phyloP scores from a whole-genome alignment of 148 eudicot species.

The Camellia sinensis region DNA sequence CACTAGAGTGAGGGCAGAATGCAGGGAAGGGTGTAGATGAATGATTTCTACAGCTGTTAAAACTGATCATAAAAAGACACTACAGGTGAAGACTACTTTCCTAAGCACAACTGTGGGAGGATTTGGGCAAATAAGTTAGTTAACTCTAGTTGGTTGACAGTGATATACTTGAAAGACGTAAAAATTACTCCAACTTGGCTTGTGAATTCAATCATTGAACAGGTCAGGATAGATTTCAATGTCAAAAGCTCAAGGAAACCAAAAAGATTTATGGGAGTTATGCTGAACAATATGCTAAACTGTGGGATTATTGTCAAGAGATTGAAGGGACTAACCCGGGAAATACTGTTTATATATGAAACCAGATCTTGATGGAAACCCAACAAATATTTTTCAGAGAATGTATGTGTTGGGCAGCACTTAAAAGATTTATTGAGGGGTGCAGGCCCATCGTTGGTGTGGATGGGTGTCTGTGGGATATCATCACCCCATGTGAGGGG shows the following conservation, averaged over 20 bases:
- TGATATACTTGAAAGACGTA: background rate
- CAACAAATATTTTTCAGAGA: background rate
- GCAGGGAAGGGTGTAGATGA: background rate
- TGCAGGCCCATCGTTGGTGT: too few relatives aligned
- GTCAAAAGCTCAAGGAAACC: background rate
- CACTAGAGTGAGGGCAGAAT: background rate
- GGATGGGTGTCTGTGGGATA: too few relatives aligned
- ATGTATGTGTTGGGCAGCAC: background rate
- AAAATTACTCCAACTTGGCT: background rate
- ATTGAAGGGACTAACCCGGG: background rate
- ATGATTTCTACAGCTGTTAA: background rate
- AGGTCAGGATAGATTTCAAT: background rate
- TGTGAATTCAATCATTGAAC: background rate
- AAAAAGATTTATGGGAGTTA: background rate
- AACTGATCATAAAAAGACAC: background rate
- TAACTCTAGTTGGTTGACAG: background rate
- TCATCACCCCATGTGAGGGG: too few relatives aligned
- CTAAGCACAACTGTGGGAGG: background rate
- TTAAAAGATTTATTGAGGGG: background rate
- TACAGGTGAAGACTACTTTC: background rate
- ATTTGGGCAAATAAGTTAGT: background rate
- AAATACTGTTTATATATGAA: background rate
- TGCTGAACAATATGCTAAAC: background rate
- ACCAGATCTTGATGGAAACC: background rate
- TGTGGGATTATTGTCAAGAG: background rate